Base-by-base conservation (phyloP, 352 stramenopile genomes). In the Phytophthora vignae region DNA sequence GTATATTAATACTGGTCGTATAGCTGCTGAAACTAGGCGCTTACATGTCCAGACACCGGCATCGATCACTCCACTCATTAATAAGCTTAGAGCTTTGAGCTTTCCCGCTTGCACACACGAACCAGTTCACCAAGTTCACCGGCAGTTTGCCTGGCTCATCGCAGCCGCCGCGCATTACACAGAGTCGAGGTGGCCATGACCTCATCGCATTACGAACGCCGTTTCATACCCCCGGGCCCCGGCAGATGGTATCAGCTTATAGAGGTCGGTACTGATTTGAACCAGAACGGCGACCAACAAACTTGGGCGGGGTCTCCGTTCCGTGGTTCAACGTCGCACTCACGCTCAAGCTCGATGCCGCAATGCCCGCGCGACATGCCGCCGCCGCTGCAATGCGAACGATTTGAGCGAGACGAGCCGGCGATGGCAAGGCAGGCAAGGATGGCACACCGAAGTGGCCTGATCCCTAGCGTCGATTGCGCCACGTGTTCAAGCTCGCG, bases 311-410 rank as follows among this genome's bases (percentile, higher is more conserved):
- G 33, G 33, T 40, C 7, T 29, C 11, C 17, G 29, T n/a, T 38
- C 27, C 17, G 38, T 44, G 50, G 50, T 72, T 67, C 49, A 72
- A 72, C 65, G 57, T 72, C 57, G 50, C 42, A 66, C 64, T 22
- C 55, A 48, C 56, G 36, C 44, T 53, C 42, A 40, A 64, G 53
- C 17, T 59, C 40, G 27, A 62, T 42, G 42, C 5, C 1, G 49
- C 50, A 64, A 69, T 46, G 49, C 60, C 31, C 49, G 62, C 62
- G 59, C 59, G 66, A 73, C 66, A 73, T 58, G 66, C 66, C 33
- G 60, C n/a, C 4, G 40, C 14, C 15, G 38, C 53, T 48, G 57
- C 52, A 64, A 29, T 60, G 40, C 31, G 12, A 2, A 48, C 21
- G 64, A 68, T 72, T 73, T 73, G 57, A 67, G 52, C 56, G 9